A percentile compares a stretch with the other conserved stretches of the same genome.
phyloP scores from a whole-genome alignment of 1,284 basidiomycete species.

The Apiotrichum mycotoxinovorans region DNA sequence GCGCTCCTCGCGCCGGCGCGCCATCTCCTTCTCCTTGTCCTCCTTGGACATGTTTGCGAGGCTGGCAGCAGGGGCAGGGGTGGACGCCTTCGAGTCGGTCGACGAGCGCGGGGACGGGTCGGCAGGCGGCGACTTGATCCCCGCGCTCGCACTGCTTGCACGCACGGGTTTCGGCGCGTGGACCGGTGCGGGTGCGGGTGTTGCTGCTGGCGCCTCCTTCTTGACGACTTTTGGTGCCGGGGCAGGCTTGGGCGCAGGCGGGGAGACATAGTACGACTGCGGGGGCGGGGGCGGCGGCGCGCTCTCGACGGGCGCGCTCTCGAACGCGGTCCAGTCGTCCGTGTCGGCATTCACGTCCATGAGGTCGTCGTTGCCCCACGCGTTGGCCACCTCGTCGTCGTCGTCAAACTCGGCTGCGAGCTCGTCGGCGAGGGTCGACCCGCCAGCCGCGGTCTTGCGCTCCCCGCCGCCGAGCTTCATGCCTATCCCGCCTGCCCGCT shows the following conservation, averaged over 20 bases:
- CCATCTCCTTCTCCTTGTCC: conserved; percentile 84
- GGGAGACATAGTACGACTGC: conserved; percentile 36
- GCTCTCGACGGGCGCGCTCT: conserved; percentile 58
- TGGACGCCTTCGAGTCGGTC: conserved; percentile 7
- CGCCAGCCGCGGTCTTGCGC: conserved; percentile 7
- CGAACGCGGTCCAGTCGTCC: conserved; percentile 91
- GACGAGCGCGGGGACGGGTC: conserved; percentile 1
- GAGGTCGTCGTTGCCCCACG: conserved; percentile 68
- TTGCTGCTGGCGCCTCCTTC: conserved; percentile 17
- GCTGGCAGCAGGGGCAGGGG: conserved; percentile 20
- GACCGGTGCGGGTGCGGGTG: conserved; percentile 5
- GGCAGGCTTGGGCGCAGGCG: conserved; percentile 7
- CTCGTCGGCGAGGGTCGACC: conserved; percentile 56
- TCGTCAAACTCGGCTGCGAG: conserved; percentile 55
- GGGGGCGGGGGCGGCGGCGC: conserved; percentile 35
- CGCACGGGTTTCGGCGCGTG: conserved; percentile 3
- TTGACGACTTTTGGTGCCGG: conserved; percentile 9
- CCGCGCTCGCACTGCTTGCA: no score
- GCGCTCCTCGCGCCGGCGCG: conserved; percentile 77
- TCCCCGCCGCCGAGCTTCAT: conserved; percentile 64
- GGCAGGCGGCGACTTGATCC: background rate
- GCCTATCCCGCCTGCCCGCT: conserved; percentile 32
- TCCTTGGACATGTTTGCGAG: conserved; percentile 65
- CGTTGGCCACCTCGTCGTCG: conserved; percentile 53
- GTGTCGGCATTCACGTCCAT: conserved; percentile 79